phyloP scores from a whole-genome alignment of 1,139 yeast genomes.

The Geotrichum aggregatum region DNA sequence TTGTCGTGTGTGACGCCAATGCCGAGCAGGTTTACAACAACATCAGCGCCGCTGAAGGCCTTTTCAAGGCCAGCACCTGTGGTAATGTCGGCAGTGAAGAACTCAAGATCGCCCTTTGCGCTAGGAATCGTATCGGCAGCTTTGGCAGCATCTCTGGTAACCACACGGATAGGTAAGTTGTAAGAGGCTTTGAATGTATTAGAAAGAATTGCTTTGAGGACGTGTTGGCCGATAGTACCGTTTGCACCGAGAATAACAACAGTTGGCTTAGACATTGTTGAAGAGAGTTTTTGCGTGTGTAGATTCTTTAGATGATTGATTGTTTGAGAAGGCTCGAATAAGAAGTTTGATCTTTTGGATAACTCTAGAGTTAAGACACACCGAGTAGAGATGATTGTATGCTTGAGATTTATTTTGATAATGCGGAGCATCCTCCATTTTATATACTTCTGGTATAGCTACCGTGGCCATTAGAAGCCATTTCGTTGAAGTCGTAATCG shows the following conservation, averaged over 20 bases:
- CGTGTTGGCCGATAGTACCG: conserved; percentile 51
- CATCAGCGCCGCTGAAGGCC: conserved; percentile 49
- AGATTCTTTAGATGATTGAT: too few relatives aligned
- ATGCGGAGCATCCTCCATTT: too few relatives aligned
- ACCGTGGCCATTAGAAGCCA: too few relatives aligned
- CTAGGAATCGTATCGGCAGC: conserved; percentile 41
- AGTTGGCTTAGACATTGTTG: conserved; percentile 19
- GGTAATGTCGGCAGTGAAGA: conserved; percentile 30
- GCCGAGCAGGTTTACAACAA: conserved; percentile 47
- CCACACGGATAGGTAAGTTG: conserved; percentile 49
- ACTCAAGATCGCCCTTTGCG: conserved; percentile 34
- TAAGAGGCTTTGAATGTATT: conserved; percentile 45
- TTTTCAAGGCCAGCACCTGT: conserved; percentile 34
- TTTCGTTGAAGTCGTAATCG: too few relatives aligned
- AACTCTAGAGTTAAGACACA: too few relatives aligned
- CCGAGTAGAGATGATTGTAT: too few relatives aligned
- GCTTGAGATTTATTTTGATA: too few relatives aligned
- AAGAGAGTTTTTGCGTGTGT: too few relatives aligned
- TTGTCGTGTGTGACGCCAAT: conserved; percentile 34
- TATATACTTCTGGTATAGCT: too few relatives aligned
- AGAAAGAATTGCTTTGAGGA: conserved; percentile 46
- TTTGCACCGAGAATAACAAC: conserved; percentile 53
- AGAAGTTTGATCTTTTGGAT: too few relatives aligned
- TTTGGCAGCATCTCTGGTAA: conserved; percentile 47
- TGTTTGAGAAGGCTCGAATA: too few relatives aligned